phyloP scores from a whole-genome alignment of 2,329 filamentous ascomycete species.

The Corynespora cassiicola region DNA sequence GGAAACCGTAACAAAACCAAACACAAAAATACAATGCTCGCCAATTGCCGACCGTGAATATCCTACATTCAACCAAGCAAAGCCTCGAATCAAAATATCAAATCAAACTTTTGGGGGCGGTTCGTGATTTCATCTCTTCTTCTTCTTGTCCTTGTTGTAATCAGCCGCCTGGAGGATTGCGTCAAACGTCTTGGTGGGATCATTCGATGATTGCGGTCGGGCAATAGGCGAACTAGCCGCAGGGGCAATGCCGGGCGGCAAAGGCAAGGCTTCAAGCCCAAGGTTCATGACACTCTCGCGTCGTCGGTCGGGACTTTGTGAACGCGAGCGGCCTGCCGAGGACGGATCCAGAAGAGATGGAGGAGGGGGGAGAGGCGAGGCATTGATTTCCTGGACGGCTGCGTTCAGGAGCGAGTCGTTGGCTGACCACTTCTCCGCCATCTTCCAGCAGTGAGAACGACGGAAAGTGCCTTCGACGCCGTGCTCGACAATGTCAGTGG shows the following conservation, averaged over 20 bases:
- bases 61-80: conserved; percentile 6
- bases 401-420: conserved; percentile 39
- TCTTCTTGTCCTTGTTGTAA: conserved; percentile 26
- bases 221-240: conserved; percentile 28
- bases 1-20: no score
- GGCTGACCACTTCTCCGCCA: conserved; percentile 67
- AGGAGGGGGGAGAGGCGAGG: conserved; percentile 38
- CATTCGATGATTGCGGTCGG: conserved; percentile 39
- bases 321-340: conserved; percentile 21
- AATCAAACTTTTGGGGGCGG: no score
- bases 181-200: conserved; percentile 57
- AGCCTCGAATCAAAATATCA: no score
- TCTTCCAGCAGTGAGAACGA: conserved; percentile 72
- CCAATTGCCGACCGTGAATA: no score
- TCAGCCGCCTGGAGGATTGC: conserved; percentile 49
- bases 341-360: conserved; percentile 34
- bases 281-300: conserved; percentile 53
- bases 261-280: conserved; percentile 54
- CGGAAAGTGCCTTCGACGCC: conserved; percentile 72
- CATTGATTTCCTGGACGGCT: conserved; percentile 41
- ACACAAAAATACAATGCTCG: no score
- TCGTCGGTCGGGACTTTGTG: conserved; percentile 39
- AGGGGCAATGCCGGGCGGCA: conserved; percentile 51
- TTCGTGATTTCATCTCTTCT: conserved; percentile 32
- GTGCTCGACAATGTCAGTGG: conserved; percentile 69